These are phyloP conservation scores for Chaetothyriales sp. DNA, from an alignment of 2,329 filamentous ascomycete species.

Conservation along the genomic window DNA sequence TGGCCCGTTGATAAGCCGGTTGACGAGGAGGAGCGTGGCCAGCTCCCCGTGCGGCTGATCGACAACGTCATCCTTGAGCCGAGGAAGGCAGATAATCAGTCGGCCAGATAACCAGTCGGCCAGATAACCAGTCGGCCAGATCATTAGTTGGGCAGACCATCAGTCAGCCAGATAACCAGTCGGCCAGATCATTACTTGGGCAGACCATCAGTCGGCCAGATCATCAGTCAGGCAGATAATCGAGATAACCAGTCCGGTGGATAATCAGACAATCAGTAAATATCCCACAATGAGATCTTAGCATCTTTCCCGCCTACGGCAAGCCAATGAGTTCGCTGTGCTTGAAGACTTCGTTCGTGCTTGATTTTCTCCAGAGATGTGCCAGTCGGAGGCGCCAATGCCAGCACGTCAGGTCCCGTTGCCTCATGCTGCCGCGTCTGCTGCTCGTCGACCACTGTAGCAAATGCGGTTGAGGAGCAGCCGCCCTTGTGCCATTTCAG, in stretches of 20 bases:
- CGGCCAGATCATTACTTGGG: too few species aligned
- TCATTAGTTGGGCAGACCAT: too few species aligned
- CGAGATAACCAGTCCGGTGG: too few species aligned
- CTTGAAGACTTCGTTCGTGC: conserved; percentile 49
- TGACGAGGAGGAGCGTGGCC: conserved; percentile 63
- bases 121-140: too few species aligned
- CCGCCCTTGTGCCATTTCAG: conserved; percentile 89
- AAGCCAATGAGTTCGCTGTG: conserved; percentile 69
- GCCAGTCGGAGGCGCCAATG: conserved; percentile 2
- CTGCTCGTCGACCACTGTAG: conserved; percentile 22
- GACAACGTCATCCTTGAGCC: conserved; percentile 70
- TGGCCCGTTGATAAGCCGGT: conserved; percentile 58
- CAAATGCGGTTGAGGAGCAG: conserved; percentile 70
- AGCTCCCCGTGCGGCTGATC: conserved; percentile 71
- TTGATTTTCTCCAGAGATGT: conserved; percentile 39
- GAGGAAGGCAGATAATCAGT: conserved; percentile 34
- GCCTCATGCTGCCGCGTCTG: background rate
- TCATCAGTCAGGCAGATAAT: too few species aligned
- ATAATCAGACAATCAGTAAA: conserved; percentile 48
- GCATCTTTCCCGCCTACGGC: conserved; percentile 88
- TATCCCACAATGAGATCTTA: conserved; percentile 88
- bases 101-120: too few species aligned
- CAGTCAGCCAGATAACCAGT: too few species aligned
- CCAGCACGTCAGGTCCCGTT: conserved; percentile 5
- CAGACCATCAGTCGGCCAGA: too few species aligned